Percentiles rank a stretch among this genome's conserved stretches.
Conservation (phyloP, 345 rosid genomes). For the Citrus hindsii region DNA sequence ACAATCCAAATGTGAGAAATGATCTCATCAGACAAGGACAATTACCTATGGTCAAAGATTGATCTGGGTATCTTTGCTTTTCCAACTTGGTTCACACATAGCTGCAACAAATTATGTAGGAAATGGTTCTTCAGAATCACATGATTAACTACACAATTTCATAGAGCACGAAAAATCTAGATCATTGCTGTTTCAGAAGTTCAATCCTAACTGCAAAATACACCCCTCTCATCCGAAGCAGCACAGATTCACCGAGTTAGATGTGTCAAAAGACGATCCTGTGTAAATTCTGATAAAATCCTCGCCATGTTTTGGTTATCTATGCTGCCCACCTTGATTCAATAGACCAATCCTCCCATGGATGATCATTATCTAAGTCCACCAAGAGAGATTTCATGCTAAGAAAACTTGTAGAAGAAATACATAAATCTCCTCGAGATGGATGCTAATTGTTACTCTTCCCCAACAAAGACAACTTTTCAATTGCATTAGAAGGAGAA, state of each 20-base stretch:
- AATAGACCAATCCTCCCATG: background rate
- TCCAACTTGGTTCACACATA: background rate
- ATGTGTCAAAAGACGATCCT: background rate
- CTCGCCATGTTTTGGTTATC: background rate
- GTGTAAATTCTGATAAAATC: background rate
- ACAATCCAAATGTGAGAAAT: background rate
- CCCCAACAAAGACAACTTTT: too few relatives aligned
- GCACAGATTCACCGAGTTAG: too few relatives aligned
- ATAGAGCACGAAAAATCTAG: background rate
- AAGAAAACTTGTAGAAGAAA: background rate
- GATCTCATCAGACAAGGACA: background rate
- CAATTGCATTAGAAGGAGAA: background rate
- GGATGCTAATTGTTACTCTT: background rate
- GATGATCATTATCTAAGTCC: background rate
- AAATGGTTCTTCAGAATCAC: background rate
- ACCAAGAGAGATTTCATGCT: background rate
- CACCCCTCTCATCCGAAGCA: too few relatives aligned
- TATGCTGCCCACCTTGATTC: background rate
- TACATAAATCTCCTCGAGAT: background rate
- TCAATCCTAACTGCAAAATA: background rate
- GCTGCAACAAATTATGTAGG: background rate
- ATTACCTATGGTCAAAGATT: background rate
- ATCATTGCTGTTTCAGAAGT: background rate
- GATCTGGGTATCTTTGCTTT: background rate
- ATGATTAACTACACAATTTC: too few relatives aligned